phyloP scores from a whole-genome alignment of 108 stramenopile species.

The Cyclotella atomus region DNA sequence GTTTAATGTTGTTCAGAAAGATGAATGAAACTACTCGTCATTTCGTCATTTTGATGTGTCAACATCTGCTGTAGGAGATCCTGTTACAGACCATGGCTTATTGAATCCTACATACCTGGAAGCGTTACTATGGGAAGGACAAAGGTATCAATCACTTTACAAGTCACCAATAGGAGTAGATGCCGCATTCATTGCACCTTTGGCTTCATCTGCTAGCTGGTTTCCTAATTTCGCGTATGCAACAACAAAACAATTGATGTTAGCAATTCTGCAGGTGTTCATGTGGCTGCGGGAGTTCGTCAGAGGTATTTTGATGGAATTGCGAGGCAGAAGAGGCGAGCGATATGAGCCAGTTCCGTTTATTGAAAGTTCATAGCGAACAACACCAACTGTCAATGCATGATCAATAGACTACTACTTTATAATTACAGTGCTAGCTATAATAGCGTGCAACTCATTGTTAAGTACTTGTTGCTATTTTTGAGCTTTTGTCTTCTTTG shows the following conservation, averaged over 20 bases:
- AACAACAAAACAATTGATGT: slow-evolving; percentile 24
- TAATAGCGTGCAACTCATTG: too few species aligned
- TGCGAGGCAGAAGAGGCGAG: slow-evolving; percentile 17
- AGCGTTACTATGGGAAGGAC: slow-evolving; percentile 85
- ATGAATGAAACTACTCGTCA: too few species aligned
- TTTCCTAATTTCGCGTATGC: slow-evolving; percentile 52
- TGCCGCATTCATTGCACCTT: slow-evolving; percentile 46
- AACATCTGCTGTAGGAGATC: slow-evolving; percentile 55
- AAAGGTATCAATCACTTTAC: slow-evolving; percentile 67
- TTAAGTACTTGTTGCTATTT: too few species aligned
- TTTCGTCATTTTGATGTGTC: slow-evolving; percentile 2
- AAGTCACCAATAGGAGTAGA: slow-evolving; percentile 40
- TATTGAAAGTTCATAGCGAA: slow-evolving; percentile 3
- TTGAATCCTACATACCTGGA: slow-evolving; percentile 81
- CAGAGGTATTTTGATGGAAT: background rate
- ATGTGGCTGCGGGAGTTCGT: slow-evolving; percentile 33
- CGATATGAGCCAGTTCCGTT: slow-evolving; percentile 24
- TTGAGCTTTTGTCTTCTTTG: background rate
- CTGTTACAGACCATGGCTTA: slow-evolving; percentile 79
- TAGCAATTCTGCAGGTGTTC: slow-evolving; percentile 22
- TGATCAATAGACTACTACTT: too few species aligned
- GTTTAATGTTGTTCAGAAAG: slow-evolving; percentile 17
- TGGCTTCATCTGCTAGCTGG: slow-evolving; percentile 38
- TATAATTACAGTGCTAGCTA: too few species aligned
- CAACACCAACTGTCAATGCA: background rate